phyloP scores from a whole-genome alignment of 1,284 basidiomycete species.

The Fomes fomentarius region DNA sequence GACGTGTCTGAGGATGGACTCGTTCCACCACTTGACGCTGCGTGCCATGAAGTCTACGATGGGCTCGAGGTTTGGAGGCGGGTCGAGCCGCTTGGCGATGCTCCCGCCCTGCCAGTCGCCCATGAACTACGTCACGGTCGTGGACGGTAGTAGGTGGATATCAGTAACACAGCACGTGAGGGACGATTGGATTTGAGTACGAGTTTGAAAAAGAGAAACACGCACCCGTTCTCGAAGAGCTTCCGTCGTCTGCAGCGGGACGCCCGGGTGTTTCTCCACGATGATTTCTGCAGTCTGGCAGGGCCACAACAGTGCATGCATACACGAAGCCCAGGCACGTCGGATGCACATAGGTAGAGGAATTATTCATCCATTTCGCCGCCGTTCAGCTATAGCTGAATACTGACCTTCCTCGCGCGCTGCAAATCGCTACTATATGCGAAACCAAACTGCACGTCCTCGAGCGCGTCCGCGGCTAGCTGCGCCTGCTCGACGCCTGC shows the following conservation, averaged over 20 bases:
- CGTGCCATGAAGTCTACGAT: slow-evolving; percentile 47
- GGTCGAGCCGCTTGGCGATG: slow-evolving; percentile 20
- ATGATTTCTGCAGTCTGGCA: slow-evolving; percentile 67
- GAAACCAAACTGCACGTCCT: slow-evolving; percentile 49
- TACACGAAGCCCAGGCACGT: not conserved
- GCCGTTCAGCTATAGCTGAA: not conserved
- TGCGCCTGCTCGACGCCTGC: slow-evolving; percentile 59
- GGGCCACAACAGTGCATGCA: not conserved
- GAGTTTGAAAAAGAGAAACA: too few species aligned
- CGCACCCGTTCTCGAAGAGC: slow-evolving; percentile 68
- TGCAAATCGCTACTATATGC: slow-evolving; percentile 70
- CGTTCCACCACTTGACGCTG: slow-evolving; percentile 62
- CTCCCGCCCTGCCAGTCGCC: slow-evolving; percentile 62
- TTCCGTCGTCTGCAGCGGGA: slow-evolving; percentile 44
- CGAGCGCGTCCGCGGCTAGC: slow-evolving; percentile 54
- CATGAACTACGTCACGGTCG: slow-evolving; percentile 49
- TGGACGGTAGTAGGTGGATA: too few species aligned
- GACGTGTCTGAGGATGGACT: slow-evolving; percentile 44
- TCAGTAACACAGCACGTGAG: too few species aligned
- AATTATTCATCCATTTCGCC: not conserved
- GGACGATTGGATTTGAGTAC: too few species aligned
- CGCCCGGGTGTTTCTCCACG: slow-evolving; percentile 51
- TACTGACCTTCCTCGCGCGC: slow-evolving; percentile 59
- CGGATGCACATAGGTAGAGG: too few species aligned
- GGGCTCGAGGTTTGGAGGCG: slow-evolving; percentile 39